Base-by-base conservation (phyloP, 192 early-diverging fungal species). In the Chytriomyces hyalinus region DNA sequence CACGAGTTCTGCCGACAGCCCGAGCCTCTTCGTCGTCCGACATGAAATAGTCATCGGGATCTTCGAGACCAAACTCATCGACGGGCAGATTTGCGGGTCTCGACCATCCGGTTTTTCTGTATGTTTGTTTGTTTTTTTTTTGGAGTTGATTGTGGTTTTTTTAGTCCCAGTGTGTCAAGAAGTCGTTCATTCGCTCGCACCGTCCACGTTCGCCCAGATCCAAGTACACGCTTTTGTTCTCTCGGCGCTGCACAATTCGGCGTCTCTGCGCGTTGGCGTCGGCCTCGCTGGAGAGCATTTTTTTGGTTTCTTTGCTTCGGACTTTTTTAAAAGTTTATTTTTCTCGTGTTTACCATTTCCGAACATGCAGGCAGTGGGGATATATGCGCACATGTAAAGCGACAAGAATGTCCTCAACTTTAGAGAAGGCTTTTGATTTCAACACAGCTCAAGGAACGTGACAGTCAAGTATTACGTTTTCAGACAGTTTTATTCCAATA, bases 101-200 rank as follows among this genome's bases (percentile, higher is more conserved):
- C 22, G 13, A n/a, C 73, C 73, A 75, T 13, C 73, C 73, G 11
- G 73, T 75, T 36, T 75, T 75, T 15, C 73, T 75, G 64, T 1
- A 57, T 57, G 20, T 2, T 57, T 57, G 1, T 57, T 57, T 57
- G 0, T 2, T 20, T 20, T n/a, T 57, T 57, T 13, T 13, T n/a
- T n/a, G 53, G 20, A 57, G 53, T 57, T 57, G 20, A 0, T 57
- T 57, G 13, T 57, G 53, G 2, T 57, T 57, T 57, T 13, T 57
- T 57, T 57, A 20, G 53, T 13, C 13, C 53, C 2, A 57, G 4
- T 20, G 20, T n/a, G 4, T n/a, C 53, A 5, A 2, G 20, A 13
- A 57, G 15, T 13, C 53, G 36, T 2, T 36, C 4, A 2, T 36
- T 36, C 36, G 36, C 4, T 20, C 53, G 53, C 13, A 57, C 53